These are phyloP conservation scores for Pythium sp. DNA, from an alignment of 352 stramenopile species.

Conservation along the genomic window DNA sequence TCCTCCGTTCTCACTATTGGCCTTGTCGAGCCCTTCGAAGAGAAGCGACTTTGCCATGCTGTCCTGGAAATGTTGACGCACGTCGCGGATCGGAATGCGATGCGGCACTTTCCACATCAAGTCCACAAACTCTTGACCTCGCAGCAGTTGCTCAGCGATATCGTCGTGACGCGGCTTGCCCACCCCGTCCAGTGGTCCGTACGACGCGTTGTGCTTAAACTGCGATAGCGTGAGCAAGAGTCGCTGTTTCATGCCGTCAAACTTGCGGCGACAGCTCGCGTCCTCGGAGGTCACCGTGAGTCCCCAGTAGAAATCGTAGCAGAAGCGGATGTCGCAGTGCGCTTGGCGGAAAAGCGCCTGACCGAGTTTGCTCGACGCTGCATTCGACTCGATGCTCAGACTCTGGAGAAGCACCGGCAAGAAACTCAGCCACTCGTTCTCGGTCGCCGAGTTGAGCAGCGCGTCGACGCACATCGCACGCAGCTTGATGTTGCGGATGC, in stretches of 20 bases:
- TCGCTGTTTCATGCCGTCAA: constrained; percentile 78
- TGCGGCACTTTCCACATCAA: constrained; percentile 82
- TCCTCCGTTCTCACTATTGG: constrained; percentile 6
- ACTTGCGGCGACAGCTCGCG: constrained; percentile 66
- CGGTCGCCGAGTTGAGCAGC: constrained; percentile 58
- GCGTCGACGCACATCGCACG: constrained; percentile 64
- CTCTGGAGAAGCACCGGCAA: constrained; percentile 71
- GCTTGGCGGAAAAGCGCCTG: constrained; percentile 71
- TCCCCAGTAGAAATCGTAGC: constrained; percentile 84
- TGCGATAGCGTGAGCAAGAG: constrained; percentile 68
- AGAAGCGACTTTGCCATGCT: constrained; percentile 48
- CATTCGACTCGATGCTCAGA: constrained; percentile 68
- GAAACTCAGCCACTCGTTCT: constrained; percentile 82
- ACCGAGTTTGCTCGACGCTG: constrained; percentile 56
- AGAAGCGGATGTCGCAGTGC: constrained; percentile 77
- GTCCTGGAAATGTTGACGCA: constrained; percentile 44
- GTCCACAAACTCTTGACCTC: constrained; percentile 82
- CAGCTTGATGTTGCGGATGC: constrained; percentile 52
- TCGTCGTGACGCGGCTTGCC: constrained; percentile 42
- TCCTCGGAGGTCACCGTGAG: constrained; percentile 83
- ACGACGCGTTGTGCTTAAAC: constrained; percentile 60
- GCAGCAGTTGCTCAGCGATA: constrained; percentile 74
- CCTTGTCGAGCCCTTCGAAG: constrained; percentile 27
- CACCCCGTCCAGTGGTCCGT: constrained; percentile 28
- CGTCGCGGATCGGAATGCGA: constrained; percentile 57